A percentile compares a stretch with the other conserved stretches of the same genome.
Evolutionary conservation across 805 yeast species (phyloP).

Genomic region (Wickerhamiella sorbophila): DNA sequence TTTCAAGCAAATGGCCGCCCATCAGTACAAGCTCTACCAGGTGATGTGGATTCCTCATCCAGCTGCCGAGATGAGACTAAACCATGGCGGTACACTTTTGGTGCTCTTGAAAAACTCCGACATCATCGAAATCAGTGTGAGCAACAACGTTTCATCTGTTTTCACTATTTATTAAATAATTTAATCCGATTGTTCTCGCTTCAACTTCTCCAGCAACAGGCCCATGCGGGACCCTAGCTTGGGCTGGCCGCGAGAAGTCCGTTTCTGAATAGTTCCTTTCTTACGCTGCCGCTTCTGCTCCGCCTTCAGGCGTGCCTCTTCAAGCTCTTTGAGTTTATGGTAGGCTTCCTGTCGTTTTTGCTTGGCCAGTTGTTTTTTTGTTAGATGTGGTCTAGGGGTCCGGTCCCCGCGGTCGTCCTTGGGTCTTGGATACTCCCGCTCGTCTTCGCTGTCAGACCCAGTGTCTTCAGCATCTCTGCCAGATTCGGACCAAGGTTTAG

Average conservation of each 20-base stretch:
- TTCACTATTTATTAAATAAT: too few species aligned
- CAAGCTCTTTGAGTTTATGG: constrained; percentile 29
- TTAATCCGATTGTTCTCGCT: too few species aligned
- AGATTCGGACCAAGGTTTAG: constrained; percentile 18
- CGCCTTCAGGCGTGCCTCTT: constrained; percentile 30
- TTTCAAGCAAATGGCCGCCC: too few species aligned
- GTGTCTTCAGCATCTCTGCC: not conserved
- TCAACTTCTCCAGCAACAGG: constrained; percentile 62
- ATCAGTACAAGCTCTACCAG: too few species aligned
- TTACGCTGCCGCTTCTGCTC: constrained; percentile 30
- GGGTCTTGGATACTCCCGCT: constrained; percentile 6
- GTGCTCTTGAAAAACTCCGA: too few species aligned
- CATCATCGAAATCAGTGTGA: too few species aligned
- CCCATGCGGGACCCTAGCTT: constrained; percentile 80
- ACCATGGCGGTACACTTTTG: too few species aligned
- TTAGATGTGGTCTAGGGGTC: constrained; percentile 15
- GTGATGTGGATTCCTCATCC: too few species aligned
- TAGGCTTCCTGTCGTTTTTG: constrained; percentile 32
- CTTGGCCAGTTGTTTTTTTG: constrained; percentile 27
- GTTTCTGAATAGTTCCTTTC: constrained; percentile 34
- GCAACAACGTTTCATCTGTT: too few species aligned
- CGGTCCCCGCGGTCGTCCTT: constrained; percentile 11
- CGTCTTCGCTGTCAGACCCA: constrained; percentile 5
- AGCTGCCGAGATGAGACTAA: too few species aligned
- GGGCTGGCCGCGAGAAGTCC: constrained; percentile 73